Evolutionary conservation across 139 green algal genomes (phyloP).

Genomic region (Haematococcus lacustris): DNA sequence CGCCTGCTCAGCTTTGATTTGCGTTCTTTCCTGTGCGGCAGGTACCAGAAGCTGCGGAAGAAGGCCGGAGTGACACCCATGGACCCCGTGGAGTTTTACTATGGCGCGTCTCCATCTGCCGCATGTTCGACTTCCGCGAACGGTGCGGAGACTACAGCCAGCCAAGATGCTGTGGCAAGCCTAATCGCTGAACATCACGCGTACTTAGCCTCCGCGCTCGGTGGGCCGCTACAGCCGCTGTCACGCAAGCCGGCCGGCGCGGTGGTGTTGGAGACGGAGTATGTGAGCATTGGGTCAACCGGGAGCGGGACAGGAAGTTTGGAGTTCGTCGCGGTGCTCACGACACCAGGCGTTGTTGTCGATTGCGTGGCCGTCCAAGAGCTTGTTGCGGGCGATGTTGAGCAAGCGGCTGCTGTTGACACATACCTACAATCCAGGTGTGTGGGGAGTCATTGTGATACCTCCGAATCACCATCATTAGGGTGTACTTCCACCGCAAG

Average conservation of each 20-base stretch:
- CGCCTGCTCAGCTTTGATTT: not conserved
- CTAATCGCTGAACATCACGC: conserved; percentile 18
- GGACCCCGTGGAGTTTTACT: conserved; percentile 69
- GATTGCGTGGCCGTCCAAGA: not conserved
- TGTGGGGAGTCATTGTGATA: not conserved
- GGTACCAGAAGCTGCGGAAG: conserved; percentile 94
- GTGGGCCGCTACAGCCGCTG: conserved; percentile 28
- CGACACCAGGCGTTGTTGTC: conserved; percentile 13
- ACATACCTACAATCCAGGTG: conserved; percentile 16
- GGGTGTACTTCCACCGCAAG: too few species aligned
- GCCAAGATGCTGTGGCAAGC: not conserved
- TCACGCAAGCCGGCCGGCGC: conserved; percentile 24
- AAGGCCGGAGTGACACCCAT: conserved; percentile 61
- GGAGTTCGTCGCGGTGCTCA: conserved; percentile 27
- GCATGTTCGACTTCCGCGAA: not conserved
- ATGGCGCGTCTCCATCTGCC: conserved; percentile 11
- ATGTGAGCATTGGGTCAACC: not conserved
- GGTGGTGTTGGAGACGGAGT: conserved; percentile 50
- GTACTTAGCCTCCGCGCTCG: conserved; percentile 54
- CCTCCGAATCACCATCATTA: not conserved
- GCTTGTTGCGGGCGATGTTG: conserved; percentile 9
- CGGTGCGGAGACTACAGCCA: not conserved
- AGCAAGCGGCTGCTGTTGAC: conserved; percentile 26
- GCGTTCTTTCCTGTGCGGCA: conserved; percentile 6
- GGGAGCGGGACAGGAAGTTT: conserved; percentile 1